Percentiles rank a stretch among this genome's conserved stretches.
Evolutionary conservation across 306 rosid genomes (phyloP).

Genomic region (Dalbergia cultrata): DNA sequence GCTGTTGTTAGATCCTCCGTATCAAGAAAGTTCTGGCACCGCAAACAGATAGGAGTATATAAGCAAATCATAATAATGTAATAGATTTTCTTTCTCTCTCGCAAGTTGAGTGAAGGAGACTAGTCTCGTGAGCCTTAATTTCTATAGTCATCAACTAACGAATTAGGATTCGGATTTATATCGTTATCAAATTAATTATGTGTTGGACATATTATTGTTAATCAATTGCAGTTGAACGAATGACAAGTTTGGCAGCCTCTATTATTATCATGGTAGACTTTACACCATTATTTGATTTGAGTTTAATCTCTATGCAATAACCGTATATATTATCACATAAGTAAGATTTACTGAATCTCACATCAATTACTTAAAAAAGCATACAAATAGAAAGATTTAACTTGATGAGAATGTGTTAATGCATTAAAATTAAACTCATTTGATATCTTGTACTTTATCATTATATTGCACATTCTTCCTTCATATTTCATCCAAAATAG

Average conservation of each 20-base stretch:
- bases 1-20: conserved; percentile 1
- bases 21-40: conserved; percentile 26
- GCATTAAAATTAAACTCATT: no score
- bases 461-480: no score
- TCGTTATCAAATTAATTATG: background rate
- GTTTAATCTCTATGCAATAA: no score
- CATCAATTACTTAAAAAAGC: no score
- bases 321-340: no score
- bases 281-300: background rate
- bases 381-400: no score
- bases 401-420: no score
- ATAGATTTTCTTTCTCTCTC: conserved; percentile 22
- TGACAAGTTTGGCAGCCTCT: background rate
- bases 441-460: no score
- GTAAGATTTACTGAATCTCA: no score
- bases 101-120: conserved; percentile 31
- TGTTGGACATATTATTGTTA: background rate
- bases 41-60: background rate
- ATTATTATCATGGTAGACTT: background rate
- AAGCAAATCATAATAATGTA: background rate
- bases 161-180: conserved; percentile 29
- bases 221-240: no score
- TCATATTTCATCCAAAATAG: no score
- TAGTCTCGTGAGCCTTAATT: conserved; percentile 32
- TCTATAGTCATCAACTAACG: background rate